Base-by-base conservation (phyloP, 345 rosid genomes). In the Fremontodendron californicum region DNA sequence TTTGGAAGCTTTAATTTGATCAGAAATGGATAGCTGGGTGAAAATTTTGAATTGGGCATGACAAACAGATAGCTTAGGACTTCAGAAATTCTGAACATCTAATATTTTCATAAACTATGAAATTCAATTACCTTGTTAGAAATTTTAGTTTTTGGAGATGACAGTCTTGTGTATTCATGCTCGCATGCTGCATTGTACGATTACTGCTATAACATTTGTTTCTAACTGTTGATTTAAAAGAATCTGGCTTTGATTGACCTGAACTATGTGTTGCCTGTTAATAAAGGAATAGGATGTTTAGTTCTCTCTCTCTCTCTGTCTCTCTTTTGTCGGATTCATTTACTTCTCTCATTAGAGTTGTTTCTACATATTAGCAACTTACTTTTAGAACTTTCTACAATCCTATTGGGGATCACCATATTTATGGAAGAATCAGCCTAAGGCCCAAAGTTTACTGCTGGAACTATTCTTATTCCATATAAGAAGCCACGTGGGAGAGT, bases 401-500 rank as follows among this genome's bases (percentile, higher is more conserved):
- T 12, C 33, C 1, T 23, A 67, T 42, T 23, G 33, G 42, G 33
- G 52, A 67, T 42, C 19, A 42, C 9, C 72, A 2, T 67, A 67
- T 25, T 67, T 42, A 21, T 60, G 18, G 64, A 60, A 60, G 37
- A 60, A 60, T 21, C 0, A 21, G 18, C 52, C 35, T 2, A 67
- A n/a, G n/a, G n/a, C n/a, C n/a, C n/a, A n/a, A n/a, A 43, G 33
- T 67, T 67, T 64, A 64, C 25, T 64, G 2, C 9, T 42, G 33
- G 27, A 31, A 49, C 18, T 31, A 49, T 19, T 49, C 45, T 49
- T 31, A 31, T 49, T 29, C 74, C 19, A 6, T 31, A 48, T 71
- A 71, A 51, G 61, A 49, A 71, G 75, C 61, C 75, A 49, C 9
- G 75, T 33, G 23, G 61, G 39, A 71, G 45, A 49, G 29, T 51